These are phyloP conservation scores for Emiliania huxleyi DNA, from an alignment of 78 protist genomes.

Conservation along the genomic window DNA sequence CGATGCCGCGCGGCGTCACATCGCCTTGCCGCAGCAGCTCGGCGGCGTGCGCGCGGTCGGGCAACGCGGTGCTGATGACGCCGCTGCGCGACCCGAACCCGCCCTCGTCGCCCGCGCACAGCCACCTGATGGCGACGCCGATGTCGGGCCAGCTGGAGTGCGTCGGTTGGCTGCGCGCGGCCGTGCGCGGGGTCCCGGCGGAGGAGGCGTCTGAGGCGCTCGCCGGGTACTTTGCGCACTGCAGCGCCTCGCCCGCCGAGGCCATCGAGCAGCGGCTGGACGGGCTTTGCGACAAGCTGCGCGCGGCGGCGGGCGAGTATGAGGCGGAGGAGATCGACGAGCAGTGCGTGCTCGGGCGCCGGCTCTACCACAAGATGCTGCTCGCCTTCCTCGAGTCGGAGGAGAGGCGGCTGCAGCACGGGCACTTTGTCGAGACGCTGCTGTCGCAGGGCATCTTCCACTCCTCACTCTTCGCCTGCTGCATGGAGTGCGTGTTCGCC, in stretches of 20 bases:
- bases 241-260: neutral
- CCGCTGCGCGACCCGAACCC: neutral
- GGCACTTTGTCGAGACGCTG: neutral
- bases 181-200: neutral
- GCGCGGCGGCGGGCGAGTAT: neutral
- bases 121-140: neutral
- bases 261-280: neutral
- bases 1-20: no score
- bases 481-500: neutral
- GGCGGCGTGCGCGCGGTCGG: neutral
- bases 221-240: neutral
- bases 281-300: neutral
- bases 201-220: neutral
- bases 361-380: neutral
- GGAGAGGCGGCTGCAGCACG: neutral
- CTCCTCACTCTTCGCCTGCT: neutral
- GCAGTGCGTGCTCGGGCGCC: neutral
- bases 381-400: neutral
- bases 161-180: neutral
- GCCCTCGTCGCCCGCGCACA: neutral
- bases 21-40: no score
- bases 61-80: neutral
- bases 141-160: neutral
- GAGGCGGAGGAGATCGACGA: neutral
- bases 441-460: neutral